Evolutionary conservation across 2,329 filamentous ascomycete genomes (phyloP).

Genomic region (Tolypocladium amazonense): DNA sequence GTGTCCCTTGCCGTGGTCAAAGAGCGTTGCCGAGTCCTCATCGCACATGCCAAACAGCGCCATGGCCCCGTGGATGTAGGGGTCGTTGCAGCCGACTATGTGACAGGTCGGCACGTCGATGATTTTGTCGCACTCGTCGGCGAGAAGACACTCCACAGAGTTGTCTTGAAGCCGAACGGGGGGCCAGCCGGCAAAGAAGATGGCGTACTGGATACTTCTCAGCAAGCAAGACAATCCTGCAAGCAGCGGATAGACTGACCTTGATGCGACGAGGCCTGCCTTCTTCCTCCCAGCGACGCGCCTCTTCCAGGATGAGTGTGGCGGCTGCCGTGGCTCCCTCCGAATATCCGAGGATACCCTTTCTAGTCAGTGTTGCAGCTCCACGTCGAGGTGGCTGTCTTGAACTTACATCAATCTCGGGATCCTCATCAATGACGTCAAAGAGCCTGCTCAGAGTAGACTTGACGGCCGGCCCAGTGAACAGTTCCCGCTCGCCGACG

Average conservation of each 20-base stretch:
- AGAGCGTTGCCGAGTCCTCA: conserved; percentile 46
- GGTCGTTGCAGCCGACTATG: conserved; percentile 44
- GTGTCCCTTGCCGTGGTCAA: conserved; percentile 56
- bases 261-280: conserved; percentile 24
- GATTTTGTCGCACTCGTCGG: conserved; percentile 35
- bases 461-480: conserved; percentile 6
- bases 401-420: conserved; percentile 17
- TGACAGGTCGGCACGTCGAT: conserved; percentile 43
- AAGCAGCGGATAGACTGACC: conserved; percentile 11
- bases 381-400: too few relatives aligned
- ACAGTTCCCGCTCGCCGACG: conserved; percentile 19
- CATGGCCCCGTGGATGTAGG: conserved; percentile 49
- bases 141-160: conserved; percentile 32
- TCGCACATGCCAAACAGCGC: conserved; percentile 53
- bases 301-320: conserved; percentile 40
- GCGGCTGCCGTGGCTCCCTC: conserved; percentile 48
- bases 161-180: conserved; percentile 29
- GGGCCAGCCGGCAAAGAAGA: conserved; percentile 45
- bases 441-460: conserved; percentile 18
- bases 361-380: background rate
- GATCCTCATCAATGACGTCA: conserved; percentile 31
- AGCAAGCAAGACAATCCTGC: background rate
- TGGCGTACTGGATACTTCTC: conserved; percentile 23
- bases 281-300: conserved; percentile 20
- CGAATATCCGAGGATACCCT: conserved; percentile 48